These are phyloP conservation scores for Microglena sp. DNA, from an alignment of 139 green algal species.

Conservation along the genomic window DNA sequence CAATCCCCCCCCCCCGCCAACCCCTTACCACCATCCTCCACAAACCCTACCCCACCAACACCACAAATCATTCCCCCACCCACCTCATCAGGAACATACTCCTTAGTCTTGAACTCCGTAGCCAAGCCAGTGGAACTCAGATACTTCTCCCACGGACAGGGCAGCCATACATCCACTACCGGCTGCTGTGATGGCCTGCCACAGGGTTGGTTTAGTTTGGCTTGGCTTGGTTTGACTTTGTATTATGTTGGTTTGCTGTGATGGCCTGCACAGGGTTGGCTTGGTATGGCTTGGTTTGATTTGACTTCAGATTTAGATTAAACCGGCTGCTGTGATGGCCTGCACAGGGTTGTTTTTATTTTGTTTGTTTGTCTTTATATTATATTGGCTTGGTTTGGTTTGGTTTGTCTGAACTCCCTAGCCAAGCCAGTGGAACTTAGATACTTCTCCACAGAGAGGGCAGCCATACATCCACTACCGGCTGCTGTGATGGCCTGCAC, in stretches of 20 bases:
- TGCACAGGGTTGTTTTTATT: too few relatives aligned
- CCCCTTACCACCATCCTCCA: too few relatives aligned
- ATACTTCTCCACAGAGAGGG: slow-evolving; percentile 86
- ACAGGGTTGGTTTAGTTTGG: too few relatives aligned
- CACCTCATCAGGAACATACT: not conserved
- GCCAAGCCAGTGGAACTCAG: slow-evolving; percentile 47
- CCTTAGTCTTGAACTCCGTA: slow-evolving; percentile 34
- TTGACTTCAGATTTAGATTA: slow-evolving; percentile 25
- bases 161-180: slow-evolving; percentile 92
- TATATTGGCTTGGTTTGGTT: too few relatives aligned
- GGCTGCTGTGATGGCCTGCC: slow-evolving; percentile 93
- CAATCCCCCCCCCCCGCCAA: too few relatives aligned
- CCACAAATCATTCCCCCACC: not conserved
- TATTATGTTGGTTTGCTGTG: too few relatives aligned
- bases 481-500: slow-evolving; percentile 94
- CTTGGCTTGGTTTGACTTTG: too few relatives aligned
- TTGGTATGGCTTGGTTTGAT: too few relatives aligned
- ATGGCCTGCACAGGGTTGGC: too few relatives aligned
- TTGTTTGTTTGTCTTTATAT: too few relatives aligned
- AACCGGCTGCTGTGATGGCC: slow-evolving; percentile 91
- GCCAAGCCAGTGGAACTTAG: slow-evolving; percentile 47
- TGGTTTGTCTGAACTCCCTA: slow-evolving; percentile 40
- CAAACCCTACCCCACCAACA: not conserved
- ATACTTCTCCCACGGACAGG: slow-evolving; percentile 85
- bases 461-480: slow-evolving; percentile 89